A percentile compares a stretch with the other conserved stretches of the same genome.
phyloP scores from a whole-genome alignment of 75 land plant genomes.

The Pseudotsuga menziesii region DNA sequence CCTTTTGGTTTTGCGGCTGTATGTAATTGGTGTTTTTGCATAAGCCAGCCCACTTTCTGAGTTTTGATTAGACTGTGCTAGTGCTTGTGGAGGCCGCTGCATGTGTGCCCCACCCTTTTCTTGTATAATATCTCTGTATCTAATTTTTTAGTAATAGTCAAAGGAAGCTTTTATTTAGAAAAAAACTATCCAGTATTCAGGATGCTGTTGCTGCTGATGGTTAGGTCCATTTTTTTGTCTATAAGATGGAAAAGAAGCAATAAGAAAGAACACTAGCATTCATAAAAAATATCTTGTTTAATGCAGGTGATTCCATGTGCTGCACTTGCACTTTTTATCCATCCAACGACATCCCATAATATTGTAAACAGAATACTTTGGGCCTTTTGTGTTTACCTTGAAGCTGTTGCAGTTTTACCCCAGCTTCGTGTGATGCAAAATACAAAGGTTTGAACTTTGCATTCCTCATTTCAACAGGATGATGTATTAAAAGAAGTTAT shows the following conservation, averaged over 20 bases:
- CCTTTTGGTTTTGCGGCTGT: no score
- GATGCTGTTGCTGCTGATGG: background rate
- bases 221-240: background rate
- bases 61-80: no score
- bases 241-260: background rate
- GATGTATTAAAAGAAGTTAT: background rate
- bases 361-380: constrained; percentile 45
- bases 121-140: no score
- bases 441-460: constrained; percentile 30
- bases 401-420: constrained; percentile 72
- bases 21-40: no score
- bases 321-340: constrained; percentile 44
- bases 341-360: constrained; percentile 54
- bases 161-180: no score
- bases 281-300: background rate
- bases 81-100: no score
- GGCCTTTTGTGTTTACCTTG: constrained; percentile 79
- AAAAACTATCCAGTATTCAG: background rate
- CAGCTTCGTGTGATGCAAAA: constrained; percentile 83
- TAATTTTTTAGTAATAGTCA: background rate
- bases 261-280: background rate
- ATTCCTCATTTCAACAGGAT: background rate
- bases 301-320: constrained; percentile 65
- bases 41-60: no score
- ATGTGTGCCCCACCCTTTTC: no score